Percentiles rank a stretch among this genome's conserved stretches.
phyloP scores from a whole-genome alignment of 176 grass and related monocot species.

The Hyparrhenia diplandra region DNA sequence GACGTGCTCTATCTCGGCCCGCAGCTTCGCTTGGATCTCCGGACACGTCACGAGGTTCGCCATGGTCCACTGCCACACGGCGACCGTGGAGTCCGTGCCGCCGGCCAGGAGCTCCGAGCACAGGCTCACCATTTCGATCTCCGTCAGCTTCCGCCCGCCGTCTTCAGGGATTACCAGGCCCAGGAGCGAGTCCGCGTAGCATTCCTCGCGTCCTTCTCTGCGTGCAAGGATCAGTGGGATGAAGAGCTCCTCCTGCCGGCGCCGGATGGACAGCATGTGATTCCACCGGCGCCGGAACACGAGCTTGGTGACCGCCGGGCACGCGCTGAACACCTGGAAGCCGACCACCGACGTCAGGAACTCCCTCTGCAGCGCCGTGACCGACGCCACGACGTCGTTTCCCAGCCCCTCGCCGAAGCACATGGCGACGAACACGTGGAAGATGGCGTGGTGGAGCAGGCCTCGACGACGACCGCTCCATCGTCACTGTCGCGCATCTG shows the following conservation, averaged over 20 bases:
- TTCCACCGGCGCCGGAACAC: constrained; percentile 5
- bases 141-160: background rate
- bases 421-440: background rate
- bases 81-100: constrained; percentile 30
- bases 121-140: constrained; percentile 33
- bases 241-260: constrained; percentile 31
- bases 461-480: background rate
- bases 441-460: background rate
- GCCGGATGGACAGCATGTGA: background rate
- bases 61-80: constrained; percentile 37
- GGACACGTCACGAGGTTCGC: constrained; percentile 36
- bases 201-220: background rate
- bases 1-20: background rate
- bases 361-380: background rate
- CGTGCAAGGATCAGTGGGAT: constrained; percentile 9
- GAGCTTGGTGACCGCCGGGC: background rate
- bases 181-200: constrained; percentile 22
- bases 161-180: background rate
- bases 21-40: constrained; percentile 15
- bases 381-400: background rate
- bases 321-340: background rate
- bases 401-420: constrained; percentile 21
- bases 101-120: constrained; percentile 37
- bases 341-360: background rate
- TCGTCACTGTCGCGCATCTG: background rate